Base-by-base conservation (phyloP, 2,329 filamentous ascomycete genomes). In the Canariomyces notabilis region DNA sequence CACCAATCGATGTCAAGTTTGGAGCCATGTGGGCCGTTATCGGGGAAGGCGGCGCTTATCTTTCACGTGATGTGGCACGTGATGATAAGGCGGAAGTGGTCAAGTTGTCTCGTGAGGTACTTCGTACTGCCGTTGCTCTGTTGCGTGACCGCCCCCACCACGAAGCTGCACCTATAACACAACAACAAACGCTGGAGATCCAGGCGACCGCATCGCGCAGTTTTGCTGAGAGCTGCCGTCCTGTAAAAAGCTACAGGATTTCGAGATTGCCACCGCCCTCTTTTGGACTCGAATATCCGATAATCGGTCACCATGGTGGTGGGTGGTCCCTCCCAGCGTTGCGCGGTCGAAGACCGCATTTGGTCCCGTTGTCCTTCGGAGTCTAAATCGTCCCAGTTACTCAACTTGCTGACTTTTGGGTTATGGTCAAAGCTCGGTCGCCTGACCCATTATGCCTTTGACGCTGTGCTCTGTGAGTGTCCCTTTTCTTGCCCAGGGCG, bases 361-460 rank as follows among this genome's bases (percentile, higher is more conserved):
- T 46, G 48, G 42, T 40, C 48, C 37, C 29, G 40, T 34, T 42
- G 51, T 54, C 49, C 53, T 54, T 57, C 57, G 58, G 63, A 67
- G 65, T 69, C 67, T 70, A 69, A 71, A 55, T 49, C 46, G 55
- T 60, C 54, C 64, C 67, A 81, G 76, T 68, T 82, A 67, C 77
- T 82, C 72, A 75, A 81, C 71, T 74, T 82, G 69, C 79, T 83
- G 74, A 82, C 79, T 66, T 76, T 85, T 71, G 80, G 77, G 67
- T 71, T 83, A 59, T 80, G 73, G 76, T 75, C 73, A 71, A 83
- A 96, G 91, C 77, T 97, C 71, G 91, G 90, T 75, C 84, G 86
- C 69, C 72, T 97, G 62, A 87, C 87, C 66, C 91, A 97, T 74
- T 95, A 94, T 74, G 88, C 89, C 63, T 91, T 97, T 68, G 91